Percentiles rank a stretch among this genome's conserved stretches.
phyloP scores from a whole-genome alignment of 2,329 filamentous ascomycete genomes.

The Gremmenia infestans region DNA sequence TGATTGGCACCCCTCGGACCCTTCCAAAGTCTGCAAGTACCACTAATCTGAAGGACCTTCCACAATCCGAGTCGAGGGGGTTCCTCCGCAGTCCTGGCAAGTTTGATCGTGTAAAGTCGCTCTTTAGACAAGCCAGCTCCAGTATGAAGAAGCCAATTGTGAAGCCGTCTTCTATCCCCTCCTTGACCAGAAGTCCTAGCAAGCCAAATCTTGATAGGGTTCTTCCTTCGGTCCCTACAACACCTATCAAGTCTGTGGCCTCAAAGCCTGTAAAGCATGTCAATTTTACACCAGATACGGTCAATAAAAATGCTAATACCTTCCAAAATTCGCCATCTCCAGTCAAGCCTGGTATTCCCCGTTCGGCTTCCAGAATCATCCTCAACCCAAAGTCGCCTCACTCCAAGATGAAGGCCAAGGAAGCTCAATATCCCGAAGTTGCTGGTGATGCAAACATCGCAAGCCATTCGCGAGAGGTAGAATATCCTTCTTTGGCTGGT shows the following conservation, averaged over 20 bases:
- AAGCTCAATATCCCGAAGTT: slow-evolving; percentile 50
- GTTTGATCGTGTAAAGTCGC: slow-evolving; percentile 51
- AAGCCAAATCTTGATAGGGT: slow-evolving; percentile 50
- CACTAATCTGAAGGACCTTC: slow-evolving; percentile 37
- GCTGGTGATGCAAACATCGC: slow-evolving; percentile 30
- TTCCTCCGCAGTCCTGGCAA: slow-evolving; percentile 23
- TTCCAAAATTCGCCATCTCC: slow-evolving; percentile 52
- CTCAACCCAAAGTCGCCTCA: slow-evolving; percentile 33
- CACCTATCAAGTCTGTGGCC: slow-evolving; percentile 42
- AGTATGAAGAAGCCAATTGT: slow-evolving; percentile 19
- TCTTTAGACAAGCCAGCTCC: slow-evolving; percentile 40
- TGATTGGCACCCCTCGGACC: slow-evolving; percentile 41
- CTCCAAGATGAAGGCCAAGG: slow-evolving; percentile 27
- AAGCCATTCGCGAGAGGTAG: slow-evolving; percentile 13
- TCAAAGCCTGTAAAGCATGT: slow-evolving; percentile 67
- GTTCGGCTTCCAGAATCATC: slow-evolving; percentile 36
- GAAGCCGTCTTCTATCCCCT: slow-evolving; percentile 19
- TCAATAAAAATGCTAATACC: slow-evolving; percentile 40
- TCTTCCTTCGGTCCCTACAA: slow-evolving; percentile 51
- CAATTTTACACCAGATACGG: slow-evolving; percentile 68
- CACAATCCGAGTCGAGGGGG: slow-evolving; percentile 26
- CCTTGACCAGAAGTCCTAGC: slow-evolving; percentile 35
- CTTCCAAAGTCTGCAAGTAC: slow-evolving; percentile 49
- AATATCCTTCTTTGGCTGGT: slow-evolving; percentile 28
- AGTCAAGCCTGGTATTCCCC: slow-evolving; percentile 45